Evolutionary conservation across 1,139 yeast species (phyloP), one percentile per base, ranked within the genome.

Genomic region (Debaryomyces singareniensis): DNA sequence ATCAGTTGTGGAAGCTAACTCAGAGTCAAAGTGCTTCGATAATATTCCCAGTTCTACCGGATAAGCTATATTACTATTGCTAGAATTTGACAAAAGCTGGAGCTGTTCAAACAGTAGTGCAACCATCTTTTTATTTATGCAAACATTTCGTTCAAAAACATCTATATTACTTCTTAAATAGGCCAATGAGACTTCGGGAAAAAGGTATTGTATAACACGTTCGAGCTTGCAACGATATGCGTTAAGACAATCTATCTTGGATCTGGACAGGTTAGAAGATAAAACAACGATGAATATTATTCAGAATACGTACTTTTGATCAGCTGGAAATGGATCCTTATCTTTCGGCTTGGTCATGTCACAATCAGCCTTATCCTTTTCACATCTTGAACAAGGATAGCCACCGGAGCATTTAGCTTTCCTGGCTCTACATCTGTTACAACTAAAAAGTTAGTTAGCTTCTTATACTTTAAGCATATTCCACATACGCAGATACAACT

Each of bases 1-100:
- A 21, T 45, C 48, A 1, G 48, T 38, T 2, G 49, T 44, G 4
- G 44, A 40, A n/a, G 33, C 38, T 31, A 35, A 40, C 10, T 31
- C 24, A 13, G 31, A 33, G 18, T 36, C 33, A 16, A 39, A 32
- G 27, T 36, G 30, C 5, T 34, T 28, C 5, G 39, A 26, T 5
- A 38, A 29, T 11, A 23, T 28, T 15, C 12, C 29, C 16, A 7
- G 7, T 7, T 7, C 7, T 7, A n/a, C 9, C 9, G n/a, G 9
- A 18, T 7, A 18, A 7, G 21, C 21, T 18, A n/a, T 7, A 18
- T 18, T 18, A 7, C n/a, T 18, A 7, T 7, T n/a, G n/a, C 9
- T 7, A 7, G n/a, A 7, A 18, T 18, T n/a, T n/a, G n/a, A n/a
- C n/a, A n/a, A n/a, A n/a, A n/a, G n/a, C n/a, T n/a, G n/a, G n/a